A percentile compares a stretch with the other conserved stretches of the same genome.
Evolutionary conservation across 2,329 filamentous ascomycete genomes (phyloP).

Genomic region (Sporothrix globosa): DNA sequence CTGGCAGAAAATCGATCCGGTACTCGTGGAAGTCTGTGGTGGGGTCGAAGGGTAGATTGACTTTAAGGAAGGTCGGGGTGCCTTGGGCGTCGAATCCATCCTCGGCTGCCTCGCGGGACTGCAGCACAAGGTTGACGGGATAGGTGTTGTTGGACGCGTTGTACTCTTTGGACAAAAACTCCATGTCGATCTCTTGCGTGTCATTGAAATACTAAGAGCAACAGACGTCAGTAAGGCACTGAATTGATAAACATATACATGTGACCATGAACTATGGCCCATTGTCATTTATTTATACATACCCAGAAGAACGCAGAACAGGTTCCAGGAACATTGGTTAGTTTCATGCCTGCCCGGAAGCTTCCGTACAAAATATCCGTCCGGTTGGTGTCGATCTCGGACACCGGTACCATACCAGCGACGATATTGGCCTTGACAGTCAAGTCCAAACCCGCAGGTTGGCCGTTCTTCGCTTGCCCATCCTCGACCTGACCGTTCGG

Average conservation of each 20-base stretch:
- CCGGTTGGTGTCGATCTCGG: constrained; percentile 65
- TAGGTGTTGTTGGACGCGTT: constrained; percentile 53
- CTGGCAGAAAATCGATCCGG: constrained; percentile 72
- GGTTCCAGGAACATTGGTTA: constrained; percentile 64
- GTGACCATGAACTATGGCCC: too few species aligned
- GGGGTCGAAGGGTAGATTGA: constrained; percentile 68
- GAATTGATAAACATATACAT: too few species aligned
- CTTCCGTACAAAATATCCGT: constrained; percentile 70
- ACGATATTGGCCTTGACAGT: constrained; percentile 53
- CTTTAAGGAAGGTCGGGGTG: constrained; percentile 61
- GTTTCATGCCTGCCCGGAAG: constrained; percentile 68
- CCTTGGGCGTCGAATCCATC: constrained; percentile 65
- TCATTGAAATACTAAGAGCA: constrained; percentile 70
- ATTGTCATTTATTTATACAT: background rate
- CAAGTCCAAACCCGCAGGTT: constrained; percentile 60
- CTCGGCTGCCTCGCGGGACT: constrained; percentile 62
- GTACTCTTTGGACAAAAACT: constrained; percentile 72
- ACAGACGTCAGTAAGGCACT: background rate
- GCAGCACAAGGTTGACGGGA: constrained; percentile 74
- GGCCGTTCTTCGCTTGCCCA: constrained; percentile 50
- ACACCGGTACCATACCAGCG: constrained; percentile 60
- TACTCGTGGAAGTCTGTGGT: constrained; percentile 72
- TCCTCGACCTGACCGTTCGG: constrained; percentile 51
- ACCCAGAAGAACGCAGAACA: constrained; percentile 83
- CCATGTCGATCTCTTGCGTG: constrained; percentile 79